Conservation (phyloP, 2,329 filamentous ascomycete genomes). For the Diplodia seriata region DNA sequence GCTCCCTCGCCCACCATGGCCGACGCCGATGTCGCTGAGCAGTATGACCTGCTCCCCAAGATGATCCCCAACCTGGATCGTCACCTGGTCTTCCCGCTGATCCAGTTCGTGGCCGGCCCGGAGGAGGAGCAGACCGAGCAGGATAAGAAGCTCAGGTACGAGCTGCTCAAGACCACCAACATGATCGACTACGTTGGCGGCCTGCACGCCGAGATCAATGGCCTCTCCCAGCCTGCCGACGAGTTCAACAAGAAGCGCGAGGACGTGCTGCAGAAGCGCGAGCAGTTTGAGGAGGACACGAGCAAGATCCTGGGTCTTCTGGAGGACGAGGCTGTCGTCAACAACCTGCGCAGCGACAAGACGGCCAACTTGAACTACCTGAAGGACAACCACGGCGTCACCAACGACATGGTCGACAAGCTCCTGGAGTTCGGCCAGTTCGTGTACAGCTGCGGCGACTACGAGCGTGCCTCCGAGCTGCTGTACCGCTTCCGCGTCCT, state of each 20-base stretch:
- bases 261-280: slow-evolving; percentile 81
- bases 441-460: slow-evolving; percentile 97
- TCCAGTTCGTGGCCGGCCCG: slow-evolving; percentile 86
- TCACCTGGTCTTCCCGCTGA: slow-evolving; percentile 93
- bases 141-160: slow-evolving; percentile 86
- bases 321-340: slow-evolving; percentile 86
- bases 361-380: slow-evolving; percentile 97
- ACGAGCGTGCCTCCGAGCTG: slow-evolving; percentile 85
- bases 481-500: slow-evolving; percentile 98
- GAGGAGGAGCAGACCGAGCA: slow-evolving; percentile 77
- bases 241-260: slow-evolving; percentile 91
- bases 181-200: slow-evolving; percentile 98
- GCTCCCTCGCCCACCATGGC: slow-evolving; percentile 46
- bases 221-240: slow-evolving; percentile 75
- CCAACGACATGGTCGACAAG: slow-evolving; percentile 91
- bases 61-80: slow-evolving; percentile 92
- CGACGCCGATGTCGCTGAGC: slow-evolving; percentile 64
- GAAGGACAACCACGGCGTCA: slow-evolving; percentile 95
- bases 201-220: slow-evolving; percentile 87
- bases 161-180: slow-evolving; percentile 94
- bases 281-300: slow-evolving; percentile 85
- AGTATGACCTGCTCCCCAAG: slow-evolving; percentile 84
- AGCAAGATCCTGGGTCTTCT: slow-evolving; percentile 87
- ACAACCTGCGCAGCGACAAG: slow-evolving; percentile 93
- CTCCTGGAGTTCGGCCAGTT: slow-evolving; percentile 97